Evolutionary conservation across 345 rosid species (phyloP), one percentile per base, ranked within the genome.

Genomic region (Hibiscus mutabilis): DNA sequence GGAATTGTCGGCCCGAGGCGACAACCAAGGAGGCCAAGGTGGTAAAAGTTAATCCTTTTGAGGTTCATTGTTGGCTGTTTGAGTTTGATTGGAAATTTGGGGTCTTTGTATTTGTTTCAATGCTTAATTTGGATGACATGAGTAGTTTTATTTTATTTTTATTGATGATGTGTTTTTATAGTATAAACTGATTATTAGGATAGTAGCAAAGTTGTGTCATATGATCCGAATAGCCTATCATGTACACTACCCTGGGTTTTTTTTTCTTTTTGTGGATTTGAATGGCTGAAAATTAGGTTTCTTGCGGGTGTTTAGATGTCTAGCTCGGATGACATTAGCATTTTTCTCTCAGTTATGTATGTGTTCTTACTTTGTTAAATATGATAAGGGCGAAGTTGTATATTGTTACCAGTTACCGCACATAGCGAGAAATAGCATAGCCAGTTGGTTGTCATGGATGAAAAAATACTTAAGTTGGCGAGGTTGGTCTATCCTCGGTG

Each of bases 41-140:
- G 76, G 71, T 67, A 79, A 77, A 86, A 87, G 87, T 87, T 53
- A 72, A 70, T 15, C 27, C 37, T 58, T 61, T 40, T 22, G 24
- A n/a, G 60, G 52, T 47, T 49, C 19, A 13, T 70, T 19, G 40
- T 35, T 75, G 35, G 8, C 3, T 11, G 22, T 49, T 60, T 37
- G 13, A 53, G 25, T 29, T 25, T 37, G 31, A 18, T 57, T 22
- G 10, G 16, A 60, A 42, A n/a, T 61, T 72, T 19, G 12, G 15
- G 18, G 5, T 44, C 15, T 66, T 16, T 5, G 4, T 29, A 18
- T 18, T 24, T 60, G 42, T 24, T 59, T 22, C 19, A 60, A 5
- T 60, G 37, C 22, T 62, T 55, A 8, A 31, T 27, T 33, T 37
- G 16, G 19, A 9, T 56, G 29, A 6, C 60, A 37, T 27, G 21